Percentiles rank a stretch among this genome's conserved stretches.
Evolutionary conservation across 345 rosid genomes (phyloP).

Genomic region (Eucalyptus rudis): DNA sequence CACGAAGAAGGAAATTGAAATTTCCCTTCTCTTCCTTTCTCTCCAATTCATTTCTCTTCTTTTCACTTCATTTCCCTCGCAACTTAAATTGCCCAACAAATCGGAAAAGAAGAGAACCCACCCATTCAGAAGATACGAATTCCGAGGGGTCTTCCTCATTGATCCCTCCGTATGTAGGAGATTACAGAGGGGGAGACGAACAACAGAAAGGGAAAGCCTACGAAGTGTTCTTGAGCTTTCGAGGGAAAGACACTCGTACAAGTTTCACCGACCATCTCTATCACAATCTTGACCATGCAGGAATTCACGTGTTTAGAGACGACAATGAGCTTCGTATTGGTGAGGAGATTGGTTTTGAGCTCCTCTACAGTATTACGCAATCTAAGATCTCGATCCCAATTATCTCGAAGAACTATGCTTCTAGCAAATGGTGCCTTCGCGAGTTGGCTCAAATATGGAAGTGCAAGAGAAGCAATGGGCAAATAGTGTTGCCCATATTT

Average conservation of each 20-base stretch:
- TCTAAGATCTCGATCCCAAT: too few species aligned
- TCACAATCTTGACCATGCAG: background rate
- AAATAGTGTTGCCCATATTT: too few species aligned
- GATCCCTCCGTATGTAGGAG: background rate
- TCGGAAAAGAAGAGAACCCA: background rate
- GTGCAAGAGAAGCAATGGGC: too few species aligned
- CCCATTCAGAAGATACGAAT: background rate
- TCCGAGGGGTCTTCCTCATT: background rate
- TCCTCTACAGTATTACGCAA: too few species aligned
- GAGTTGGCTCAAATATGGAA: fast-evolving
- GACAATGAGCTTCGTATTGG: too few species aligned
- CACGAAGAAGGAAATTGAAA: background rate
- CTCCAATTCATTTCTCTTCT: background rate
- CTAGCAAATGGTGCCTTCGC: too few species aligned
- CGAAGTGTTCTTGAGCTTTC: background rate
- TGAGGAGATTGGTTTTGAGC: too few species aligned
- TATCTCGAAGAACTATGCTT: too few species aligned
- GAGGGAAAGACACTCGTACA: background rate
- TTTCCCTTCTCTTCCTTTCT: background rate
- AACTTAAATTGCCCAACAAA: background rate
- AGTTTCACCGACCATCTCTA: background rate
- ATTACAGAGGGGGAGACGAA: background rate
- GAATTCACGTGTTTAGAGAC: background rate
- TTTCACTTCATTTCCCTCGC: background rate
- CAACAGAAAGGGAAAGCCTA: background rate